phyloP scores from a whole-genome alignment of 257 asterid genomes.

The Petunia secreta region DNA sequence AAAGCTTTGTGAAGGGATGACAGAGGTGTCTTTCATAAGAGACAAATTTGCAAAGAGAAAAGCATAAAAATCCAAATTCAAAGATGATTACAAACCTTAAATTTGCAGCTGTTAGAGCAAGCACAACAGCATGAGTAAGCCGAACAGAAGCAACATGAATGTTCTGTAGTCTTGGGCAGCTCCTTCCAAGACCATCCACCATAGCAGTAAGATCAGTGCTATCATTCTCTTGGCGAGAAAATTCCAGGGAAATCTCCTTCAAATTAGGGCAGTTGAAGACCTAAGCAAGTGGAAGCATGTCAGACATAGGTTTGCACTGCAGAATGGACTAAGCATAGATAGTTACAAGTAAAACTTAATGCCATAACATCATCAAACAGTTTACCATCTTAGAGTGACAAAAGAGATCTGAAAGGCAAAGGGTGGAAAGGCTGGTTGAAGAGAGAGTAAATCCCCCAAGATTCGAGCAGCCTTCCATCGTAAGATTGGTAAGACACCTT shows the following conservation, averaged over 20 bases:
- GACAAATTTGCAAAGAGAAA: background rate
- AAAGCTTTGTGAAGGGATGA: conserved; percentile 9
- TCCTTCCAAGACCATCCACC: conserved; percentile 75
- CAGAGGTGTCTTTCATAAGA: background rate
- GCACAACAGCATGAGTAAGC: conserved; percentile 81
- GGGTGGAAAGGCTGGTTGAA: conserved; percentile 68
- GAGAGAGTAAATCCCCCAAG: conserved; percentile 71
- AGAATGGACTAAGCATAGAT: background rate
- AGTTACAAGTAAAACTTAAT: background rate
- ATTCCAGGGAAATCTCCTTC: conserved; percentile 81
- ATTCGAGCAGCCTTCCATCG: conserved; percentile 93
- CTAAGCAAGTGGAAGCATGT: conserved; percentile 43
- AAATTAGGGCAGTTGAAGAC: conserved; percentile 81
- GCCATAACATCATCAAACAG: background rate
- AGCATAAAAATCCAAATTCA: background rate
- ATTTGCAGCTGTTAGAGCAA: conserved; percentile 81
- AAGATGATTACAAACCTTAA: conserved; percentile 55
- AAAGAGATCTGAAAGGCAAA: conserved; percentile 90
- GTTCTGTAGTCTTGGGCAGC: conserved; percentile 82
- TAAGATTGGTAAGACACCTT: conserved; percentile 78
- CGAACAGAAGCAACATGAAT: conserved; percentile 77
- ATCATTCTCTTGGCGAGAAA: conserved; percentile 81
- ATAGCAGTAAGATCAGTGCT: conserved; percentile 68
- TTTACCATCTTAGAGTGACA: conserved; percentile 80
- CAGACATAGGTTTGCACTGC: background rate